Conservation (phyloP, 73 alveolate genomes). For the Tetrahymena thermophila region DNA sequence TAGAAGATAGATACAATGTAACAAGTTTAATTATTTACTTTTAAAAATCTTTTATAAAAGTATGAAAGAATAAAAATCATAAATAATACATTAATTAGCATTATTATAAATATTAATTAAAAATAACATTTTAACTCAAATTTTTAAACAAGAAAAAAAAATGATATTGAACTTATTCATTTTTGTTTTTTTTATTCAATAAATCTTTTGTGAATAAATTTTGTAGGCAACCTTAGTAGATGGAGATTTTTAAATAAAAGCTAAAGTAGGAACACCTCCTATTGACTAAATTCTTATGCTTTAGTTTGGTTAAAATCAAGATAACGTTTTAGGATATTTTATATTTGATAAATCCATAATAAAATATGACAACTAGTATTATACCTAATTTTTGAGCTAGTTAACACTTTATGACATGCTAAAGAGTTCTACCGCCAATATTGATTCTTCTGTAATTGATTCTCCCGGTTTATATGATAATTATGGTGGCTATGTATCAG, state of each 20-base stretch:
- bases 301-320: not conserved
- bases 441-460: not conserved
- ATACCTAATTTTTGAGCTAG: not conserved
- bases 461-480: not conserved
- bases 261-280: not conserved
- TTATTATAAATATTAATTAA: no score
- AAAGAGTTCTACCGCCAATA: not conserved
- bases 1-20: no score
- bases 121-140: no score
- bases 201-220: no score
- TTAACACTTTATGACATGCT: not conserved
- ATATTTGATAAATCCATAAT: not conserved
- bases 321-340: not conserved
- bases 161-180: not conserved
- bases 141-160: no score
- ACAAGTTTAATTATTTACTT: no score
- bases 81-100: no score
- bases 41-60: no score
- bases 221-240: not conserved
- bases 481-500: not conserved
- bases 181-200: no score
- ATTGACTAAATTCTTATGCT: not conserved
- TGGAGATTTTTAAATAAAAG: not conserved
- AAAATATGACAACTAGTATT: no score
- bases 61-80: no score